Evolutionary conservation across 2,329 filamentous ascomycete species (phyloP).

Genomic region (Fusarium protoensiforme): DNA sequence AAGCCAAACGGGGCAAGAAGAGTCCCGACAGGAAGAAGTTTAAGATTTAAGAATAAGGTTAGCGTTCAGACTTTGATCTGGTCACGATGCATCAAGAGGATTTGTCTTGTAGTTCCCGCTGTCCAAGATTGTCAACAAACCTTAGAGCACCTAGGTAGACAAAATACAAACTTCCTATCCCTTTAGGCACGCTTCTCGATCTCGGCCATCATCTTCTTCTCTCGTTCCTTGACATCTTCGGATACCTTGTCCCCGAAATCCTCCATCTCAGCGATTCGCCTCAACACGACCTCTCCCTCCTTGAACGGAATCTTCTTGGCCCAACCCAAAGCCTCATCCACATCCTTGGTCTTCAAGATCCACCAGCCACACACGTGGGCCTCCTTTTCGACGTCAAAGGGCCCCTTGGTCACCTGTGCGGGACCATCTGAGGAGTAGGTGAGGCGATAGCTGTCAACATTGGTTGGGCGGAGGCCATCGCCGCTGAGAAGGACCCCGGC

Average conservation of each 20-base stretch:
- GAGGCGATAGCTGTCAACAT: conserved; percentile 42
- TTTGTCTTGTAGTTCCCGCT: no score
- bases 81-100: no score
- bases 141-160: no score
- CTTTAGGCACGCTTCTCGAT: neutral
- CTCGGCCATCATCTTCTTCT: conserved; percentile 7
- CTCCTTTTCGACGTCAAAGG: conserved; percentile 43
- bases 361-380: conserved; percentile 46
- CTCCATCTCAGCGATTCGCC: conserved; percentile 36
- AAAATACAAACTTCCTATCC: no score
- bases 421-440: conserved; percentile 35
- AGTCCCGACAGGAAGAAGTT: no score
- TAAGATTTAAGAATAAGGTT: no score
- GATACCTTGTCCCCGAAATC: conserved; percentile 33
- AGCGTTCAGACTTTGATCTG: no score
- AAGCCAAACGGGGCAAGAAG: no score
- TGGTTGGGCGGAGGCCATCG: conserved; percentile 42
- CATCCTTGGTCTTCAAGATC: conserved; percentile 43
- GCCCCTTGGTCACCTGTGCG: conserved; percentile 39
- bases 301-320: conserved; percentile 44
- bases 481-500: conserved; percentile 43
- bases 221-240: conserved; percentile 26
- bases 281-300: conserved; percentile 39
- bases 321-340: conserved; percentile 46
- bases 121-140: no score